phyloP scores from a whole-genome alignment of 1,139 yeast species.

The Blastobotrys persicus region DNA sequence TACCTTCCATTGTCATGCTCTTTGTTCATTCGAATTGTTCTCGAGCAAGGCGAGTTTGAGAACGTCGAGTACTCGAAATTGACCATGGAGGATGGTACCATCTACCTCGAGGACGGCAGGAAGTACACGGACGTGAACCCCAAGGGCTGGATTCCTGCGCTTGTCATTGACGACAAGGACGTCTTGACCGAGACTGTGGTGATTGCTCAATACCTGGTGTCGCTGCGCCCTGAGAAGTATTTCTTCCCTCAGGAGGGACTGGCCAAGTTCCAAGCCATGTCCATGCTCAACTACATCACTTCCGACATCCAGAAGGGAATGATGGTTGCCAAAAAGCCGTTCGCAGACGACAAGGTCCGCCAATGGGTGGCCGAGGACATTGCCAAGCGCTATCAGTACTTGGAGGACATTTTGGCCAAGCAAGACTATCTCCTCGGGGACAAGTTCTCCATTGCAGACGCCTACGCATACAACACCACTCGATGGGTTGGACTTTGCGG shows the following conservation, averaged over 20 bases:
- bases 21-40: neutral
- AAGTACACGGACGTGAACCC: slow-evolving; percentile 7
- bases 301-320: slow-evolving; percentile 6
- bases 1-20: neutral
- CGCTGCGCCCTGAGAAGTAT: slow-evolving; percentile 10
- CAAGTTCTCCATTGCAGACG: slow-evolving; percentile 12
- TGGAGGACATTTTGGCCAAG: slow-evolving; percentile 8
- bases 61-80: slow-evolving; percentile 1
- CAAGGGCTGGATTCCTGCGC: slow-evolving; percentile 7
- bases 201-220: slow-evolving; percentile 4
- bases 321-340: slow-evolving; percentile 4
- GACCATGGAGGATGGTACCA: neutral
- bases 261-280: slow-evolving; percentile 6
- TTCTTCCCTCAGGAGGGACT: slow-evolving; percentile 5
- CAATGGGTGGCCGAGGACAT: slow-evolving; percentile 5
- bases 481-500: slow-evolving; percentile 5
- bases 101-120: neutral
- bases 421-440: slow-evolving; percentile 9
- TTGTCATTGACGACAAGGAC: slow-evolving; percentile 4
- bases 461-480: slow-evolving; percentile 11
- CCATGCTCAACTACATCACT: slow-evolving; percentile 2
- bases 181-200: slow-evolving; percentile 6
- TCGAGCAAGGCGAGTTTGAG: slow-evolving; percentile 1
- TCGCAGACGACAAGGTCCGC: neutral
- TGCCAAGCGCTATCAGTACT: neutral